These are phyloP conservation scores for Kregervanrija delftensis DNA, from an alignment of 805 yeast species.

Conservation along the genomic window DNA sequence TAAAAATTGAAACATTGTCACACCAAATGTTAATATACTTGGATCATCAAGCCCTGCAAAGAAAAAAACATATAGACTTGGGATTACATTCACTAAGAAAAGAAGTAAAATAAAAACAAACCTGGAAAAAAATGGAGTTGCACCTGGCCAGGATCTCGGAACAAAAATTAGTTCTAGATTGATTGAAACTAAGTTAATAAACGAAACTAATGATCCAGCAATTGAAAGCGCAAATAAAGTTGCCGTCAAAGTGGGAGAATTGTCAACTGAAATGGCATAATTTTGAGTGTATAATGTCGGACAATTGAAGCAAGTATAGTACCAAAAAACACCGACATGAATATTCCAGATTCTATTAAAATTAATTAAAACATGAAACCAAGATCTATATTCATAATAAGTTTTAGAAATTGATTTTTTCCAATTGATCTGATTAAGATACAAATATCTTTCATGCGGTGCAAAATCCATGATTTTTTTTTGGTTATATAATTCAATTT, in stretches of 20 bases:
- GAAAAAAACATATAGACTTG: slow-evolving; percentile 46
- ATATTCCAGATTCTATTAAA: slow-evolving; percentile 77
- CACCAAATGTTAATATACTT: slow-evolving; percentile 30
- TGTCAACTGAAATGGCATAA: slow-evolving; percentile 47
- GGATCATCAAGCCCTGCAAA: slow-evolving; percentile 29
- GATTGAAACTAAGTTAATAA: slow-evolving; percentile 50
- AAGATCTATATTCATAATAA: slow-evolving; percentile 64
- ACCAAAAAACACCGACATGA: slow-evolving; percentile 72
- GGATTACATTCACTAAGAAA: slow-evolving; percentile 40
- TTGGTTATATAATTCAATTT: slow-evolving; percentile 39
- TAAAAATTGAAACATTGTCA: slow-evolving; percentile 50
- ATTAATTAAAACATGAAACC: slow-evolving; percentile 69
- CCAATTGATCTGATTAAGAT: slow-evolving; percentile 59
- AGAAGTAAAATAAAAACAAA: slow-evolving; percentile 35
- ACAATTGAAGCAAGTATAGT: slow-evolving; percentile 61
- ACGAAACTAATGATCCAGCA: slow-evolving; percentile 58
- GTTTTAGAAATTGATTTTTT: slow-evolving; percentile 63
- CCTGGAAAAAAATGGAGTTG: slow-evolving; percentile 49
- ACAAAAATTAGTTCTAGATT: slow-evolving; percentile 54
- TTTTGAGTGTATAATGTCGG: slow-evolving; percentile 58
- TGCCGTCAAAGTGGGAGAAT: slow-evolving; percentile 53
- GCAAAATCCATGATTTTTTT: slow-evolving; percentile 45
- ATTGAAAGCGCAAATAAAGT: slow-evolving; percentile 53
- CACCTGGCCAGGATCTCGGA: slow-evolving; percentile 70
- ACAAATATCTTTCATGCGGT: slow-evolving; percentile 47